Evolutionary conservation across 805 yeast species (phyloP), one percentile per base, ranked within the genome.

Genomic region (Debaryomyces tyrocola): DNA sequence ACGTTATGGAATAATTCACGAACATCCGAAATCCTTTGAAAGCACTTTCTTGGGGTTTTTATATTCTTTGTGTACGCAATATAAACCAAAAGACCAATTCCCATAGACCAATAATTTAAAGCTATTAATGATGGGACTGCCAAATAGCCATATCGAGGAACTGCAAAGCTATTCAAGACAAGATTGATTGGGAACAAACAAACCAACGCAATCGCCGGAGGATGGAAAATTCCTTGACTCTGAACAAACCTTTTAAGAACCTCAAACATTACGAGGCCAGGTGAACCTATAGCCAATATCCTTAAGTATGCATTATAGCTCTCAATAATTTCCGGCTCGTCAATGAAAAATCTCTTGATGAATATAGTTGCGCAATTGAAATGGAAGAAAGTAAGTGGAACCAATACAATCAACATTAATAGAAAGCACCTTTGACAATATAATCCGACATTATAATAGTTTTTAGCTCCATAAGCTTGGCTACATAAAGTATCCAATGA

Each of bases 401-500:
- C 38, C 12, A 17, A 18, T 7, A 36, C 21, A 6, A 36, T 7
- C 18, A 18, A 15, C 38, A 36, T 36, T 36, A 36, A 10, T 36
- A 36, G n/a, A 17, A 36, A 50, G 33, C 64, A 59, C 20, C 48
- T 50, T 43, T 56, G 62, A 52, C 58, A 51, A 39, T 57, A 53
- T 28, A 49, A 55, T 4, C 64, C 64, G 9, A 59, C 63, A 42
- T 54, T 36, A 28, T 46, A 47, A 41, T 51, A 57, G 37, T 55
- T 49, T 27, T 49, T 47, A 10, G 61, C 61, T 8, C 64, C 64
- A 37, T 47, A 59, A 4, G 64, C 50, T 42, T 59, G 64, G 7
- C 60, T 52, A 20, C 64, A 59, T 14, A 57, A 47, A 8, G 64
- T 59, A 44, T 59, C 64, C n/a, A 59, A 44, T 2, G 58, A 58